Conservation (phyloP, 495 filamentous ascomycete species). For the Penicillium canescens region DNA sequence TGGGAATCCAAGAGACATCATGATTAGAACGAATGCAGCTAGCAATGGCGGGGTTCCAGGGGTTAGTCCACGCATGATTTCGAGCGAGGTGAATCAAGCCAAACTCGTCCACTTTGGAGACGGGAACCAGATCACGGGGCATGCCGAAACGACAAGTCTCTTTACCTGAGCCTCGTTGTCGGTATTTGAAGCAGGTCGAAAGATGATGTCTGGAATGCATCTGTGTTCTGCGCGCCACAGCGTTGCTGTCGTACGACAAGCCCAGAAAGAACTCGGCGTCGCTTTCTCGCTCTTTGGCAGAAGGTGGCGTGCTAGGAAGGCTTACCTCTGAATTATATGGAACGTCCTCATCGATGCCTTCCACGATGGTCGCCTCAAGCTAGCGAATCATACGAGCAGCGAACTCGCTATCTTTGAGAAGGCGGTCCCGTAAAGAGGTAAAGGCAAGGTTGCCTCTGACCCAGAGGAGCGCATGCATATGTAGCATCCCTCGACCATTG, state of each 20-base stretch:
- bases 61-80: too few relatives aligned
- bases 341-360: constrained; percentile 3
- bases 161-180: not conserved
- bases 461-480: constrained; percentile 15
- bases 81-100: too few relatives aligned
- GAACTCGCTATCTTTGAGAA: constrained; percentile 8
- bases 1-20: too few relatives aligned
- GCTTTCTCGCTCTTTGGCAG: not conserved
- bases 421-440: constrained; percentile 2
- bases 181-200: constrained; percentile 21
- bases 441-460: constrained; percentile 10
- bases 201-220: constrained; percentile 9
- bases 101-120: too few relatives aligned
- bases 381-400: constrained; percentile 5
- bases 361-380: constrained; percentile 8
- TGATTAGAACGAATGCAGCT: too few relatives aligned
- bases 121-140: too few relatives aligned
- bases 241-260: constrained; percentile 1
- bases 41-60: too few relatives aligned
- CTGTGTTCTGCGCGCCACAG: constrained; percentile 3
- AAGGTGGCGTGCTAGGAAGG: not conserved
- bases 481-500: constrained; percentile 20
- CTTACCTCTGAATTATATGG: not conserved
- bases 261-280: constrained; percentile 2
- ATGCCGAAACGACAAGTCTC: constrained; percentile 18